phyloP scores from a whole-genome alignment of 305 asterid species.

The Solanum hybrid region DNA sequence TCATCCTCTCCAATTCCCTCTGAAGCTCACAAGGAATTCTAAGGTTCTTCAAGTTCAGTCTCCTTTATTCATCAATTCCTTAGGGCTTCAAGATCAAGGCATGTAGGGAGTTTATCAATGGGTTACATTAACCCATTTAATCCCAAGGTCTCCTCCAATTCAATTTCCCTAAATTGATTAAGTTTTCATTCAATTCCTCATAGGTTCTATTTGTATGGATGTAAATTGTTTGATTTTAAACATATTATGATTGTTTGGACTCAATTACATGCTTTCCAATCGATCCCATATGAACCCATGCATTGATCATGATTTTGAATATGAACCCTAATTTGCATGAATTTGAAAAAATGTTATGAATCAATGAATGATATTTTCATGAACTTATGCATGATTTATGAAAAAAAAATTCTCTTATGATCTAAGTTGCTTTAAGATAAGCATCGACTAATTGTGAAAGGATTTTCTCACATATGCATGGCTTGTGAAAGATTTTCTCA shows the following conservation, averaged over 20 bases:
- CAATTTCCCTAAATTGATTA: neutral
- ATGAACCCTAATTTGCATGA: neutral
- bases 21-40: neutral
- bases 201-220: neutral
- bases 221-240: neutral
- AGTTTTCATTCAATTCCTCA: neutral
- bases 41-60: neutral
- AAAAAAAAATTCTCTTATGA: too few relatives aligned
- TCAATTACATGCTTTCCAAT: neutral
- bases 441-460: too few relatives aligned
- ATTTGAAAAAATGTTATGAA: neutral
- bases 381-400: too few relatives aligned
- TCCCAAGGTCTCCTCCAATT: neutral
- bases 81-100: neutral
- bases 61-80: neutral
- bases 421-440: too few relatives aligned
- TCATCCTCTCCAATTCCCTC: neutral
- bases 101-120: neutral
- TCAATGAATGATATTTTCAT: too few relatives aligned
- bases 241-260: neutral
- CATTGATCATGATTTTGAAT: neutral
- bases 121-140: neutral
- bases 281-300: neutral
- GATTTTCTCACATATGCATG: too few relatives aligned
- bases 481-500: too few relatives aligned